Conservation (phyloP, 208 protist genomes). For the Trichomonas vaginalis region DNA sequence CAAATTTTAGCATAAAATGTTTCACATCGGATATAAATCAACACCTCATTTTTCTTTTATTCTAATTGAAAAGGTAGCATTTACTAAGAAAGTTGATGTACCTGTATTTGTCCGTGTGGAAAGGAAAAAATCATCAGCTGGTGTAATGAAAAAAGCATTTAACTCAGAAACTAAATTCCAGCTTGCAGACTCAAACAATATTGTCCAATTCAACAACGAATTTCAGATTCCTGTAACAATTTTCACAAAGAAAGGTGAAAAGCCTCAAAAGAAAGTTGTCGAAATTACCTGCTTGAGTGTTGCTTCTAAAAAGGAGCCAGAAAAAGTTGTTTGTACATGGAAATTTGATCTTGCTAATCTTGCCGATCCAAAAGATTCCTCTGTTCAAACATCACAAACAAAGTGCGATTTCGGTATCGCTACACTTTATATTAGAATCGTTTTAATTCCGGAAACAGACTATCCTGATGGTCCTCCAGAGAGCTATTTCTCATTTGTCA, state of each 20-base stretch:
- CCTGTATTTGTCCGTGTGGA: not conserved
- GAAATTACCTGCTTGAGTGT: not conserved
- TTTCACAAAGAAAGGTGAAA: not conserved
- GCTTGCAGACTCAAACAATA: not conserved
- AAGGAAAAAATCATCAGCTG: not conserved
- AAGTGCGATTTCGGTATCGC: not conserved
- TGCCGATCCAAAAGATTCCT: not conserved
- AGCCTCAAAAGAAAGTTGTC: not conserved
- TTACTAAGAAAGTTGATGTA: not conserved
- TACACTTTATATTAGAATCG: not conserved
- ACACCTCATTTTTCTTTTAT: not conserved
- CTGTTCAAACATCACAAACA: not conserved
- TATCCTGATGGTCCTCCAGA: not conserved
- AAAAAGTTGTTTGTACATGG: not conserved
- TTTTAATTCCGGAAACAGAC: not conserved
- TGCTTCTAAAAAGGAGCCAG: not conserved
- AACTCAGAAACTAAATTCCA: not conserved
- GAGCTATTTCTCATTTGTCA: not conserved
- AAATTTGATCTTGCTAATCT: not conserved
- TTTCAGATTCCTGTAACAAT: not conserved
- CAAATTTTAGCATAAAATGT: not conserved
- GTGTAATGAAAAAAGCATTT: not conserved
- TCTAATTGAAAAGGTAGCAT: not conserved
- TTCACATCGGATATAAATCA: not conserved
- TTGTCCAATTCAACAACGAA: not conserved